Evolutionary conservation across 2,329 filamentous ascomycete genomes (phyloP), one percentile per base, ranked within the genome.

Genomic region (Aureobasidium melanogenum): DNA sequence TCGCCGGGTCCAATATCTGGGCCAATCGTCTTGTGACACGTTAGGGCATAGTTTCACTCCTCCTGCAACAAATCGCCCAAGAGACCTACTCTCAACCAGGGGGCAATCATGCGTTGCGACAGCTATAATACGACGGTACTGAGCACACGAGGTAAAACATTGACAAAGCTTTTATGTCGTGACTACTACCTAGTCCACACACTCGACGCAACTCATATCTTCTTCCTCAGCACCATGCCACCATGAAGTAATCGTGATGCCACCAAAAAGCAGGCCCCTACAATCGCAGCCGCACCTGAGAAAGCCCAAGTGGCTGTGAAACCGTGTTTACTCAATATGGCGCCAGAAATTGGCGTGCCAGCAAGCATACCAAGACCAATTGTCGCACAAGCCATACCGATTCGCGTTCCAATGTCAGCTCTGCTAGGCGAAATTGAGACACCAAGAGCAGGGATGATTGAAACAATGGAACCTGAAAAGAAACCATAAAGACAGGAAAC

Each of bases 401-500:
- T 72, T 8, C 70, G 61, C 10, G 69, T 70, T 3, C 71, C 71
- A 10, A 72, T 70, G 2, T 67, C 69, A 7, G 64, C 57, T 63
- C 71, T 65, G 41, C 72, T 67, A 14, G 64, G 67, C 12, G 71
- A 70, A 64, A 72, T 70, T 30, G 65, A 66, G 10, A 70, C 70
- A 36, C 72, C 67, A 0, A 67, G 68, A 7, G 70, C 69, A 26
- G 69, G 70, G 51, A 71, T 70, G 30, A 72, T 65, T 5, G 66
- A 67, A 5, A 72, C 70, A 54, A 71, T 71, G 0, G 70, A 70
- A 19, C 71, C 71, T 9, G 69, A 70, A 60, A 67, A 72, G 68
- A 72, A 72, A 9, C 71, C 71, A 61, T 72, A 73, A 5, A 72
- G 64, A n/a, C 72, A 59, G 41, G 67, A 69, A 64, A 71, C 71